These are phyloP conservation scores for Cyberlindnera subsufficiens DNA, from an alignment of 805 yeast genomes.

Conservation along the genomic window DNA sequence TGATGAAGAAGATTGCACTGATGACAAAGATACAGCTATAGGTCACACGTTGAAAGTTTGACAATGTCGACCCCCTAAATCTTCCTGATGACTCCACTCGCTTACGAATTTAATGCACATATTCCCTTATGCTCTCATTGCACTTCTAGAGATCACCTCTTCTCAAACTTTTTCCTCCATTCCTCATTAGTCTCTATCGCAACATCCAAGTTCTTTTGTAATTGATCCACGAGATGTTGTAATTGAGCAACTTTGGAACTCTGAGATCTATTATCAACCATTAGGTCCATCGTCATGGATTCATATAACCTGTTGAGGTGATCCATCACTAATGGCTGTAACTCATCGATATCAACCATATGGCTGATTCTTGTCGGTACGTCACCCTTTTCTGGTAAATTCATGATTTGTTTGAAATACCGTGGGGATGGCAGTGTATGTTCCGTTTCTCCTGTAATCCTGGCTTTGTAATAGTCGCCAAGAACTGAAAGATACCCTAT, in stretches of 20 bases:
- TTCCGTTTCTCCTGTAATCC: background rate
- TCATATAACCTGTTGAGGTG: conserved; percentile 15
- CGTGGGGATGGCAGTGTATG: conserved; percentile 15
- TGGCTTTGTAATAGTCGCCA: conserved; percentile 1
- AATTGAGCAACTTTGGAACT: conserved; percentile 7
- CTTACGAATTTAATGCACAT: too few relatives aligned
- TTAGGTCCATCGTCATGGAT: conserved; percentile 5
- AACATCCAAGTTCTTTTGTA: conserved; percentile 13
- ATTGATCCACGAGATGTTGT: conserved; percentile 8
- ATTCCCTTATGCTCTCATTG: too few relatives aligned
- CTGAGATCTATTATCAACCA: background rate
- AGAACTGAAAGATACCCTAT: conserved; percentile 5
- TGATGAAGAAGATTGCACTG: background rate
- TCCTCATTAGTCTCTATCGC: conserved; percentile 24
- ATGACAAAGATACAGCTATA: background rate
- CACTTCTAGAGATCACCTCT: background rate
- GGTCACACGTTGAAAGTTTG: too few relatives aligned
- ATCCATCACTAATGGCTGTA: conserved; percentile 4
- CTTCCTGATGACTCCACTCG: too few relatives aligned
- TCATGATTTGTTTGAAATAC: conserved; percentile 8
- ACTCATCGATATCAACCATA: conserved; percentile 4
- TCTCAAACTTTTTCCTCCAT: conserved; percentile 19
- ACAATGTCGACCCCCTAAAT: too few relatives aligned
- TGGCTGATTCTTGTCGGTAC: too few relatives aligned
- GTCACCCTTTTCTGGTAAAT: background rate